Conservation (phyloP, 2,329 filamentous ascomycete species). For the Tolypocladium album region DNA sequence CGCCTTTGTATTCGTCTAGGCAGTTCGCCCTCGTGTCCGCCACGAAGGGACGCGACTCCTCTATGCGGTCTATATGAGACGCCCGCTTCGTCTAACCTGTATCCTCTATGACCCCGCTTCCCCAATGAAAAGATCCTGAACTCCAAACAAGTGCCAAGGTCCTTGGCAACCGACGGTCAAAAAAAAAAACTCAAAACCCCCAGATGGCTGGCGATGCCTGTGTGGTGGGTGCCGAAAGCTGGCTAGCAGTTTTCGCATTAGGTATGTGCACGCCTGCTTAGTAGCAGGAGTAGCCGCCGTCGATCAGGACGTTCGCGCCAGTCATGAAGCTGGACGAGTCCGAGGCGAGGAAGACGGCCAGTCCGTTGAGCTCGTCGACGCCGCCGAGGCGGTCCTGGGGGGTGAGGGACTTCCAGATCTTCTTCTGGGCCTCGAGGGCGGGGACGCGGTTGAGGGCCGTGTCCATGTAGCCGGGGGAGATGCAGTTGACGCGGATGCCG, state of each 20-base stretch:
- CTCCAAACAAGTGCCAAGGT: constrained; percentile 4
- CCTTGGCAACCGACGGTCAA: neutral
- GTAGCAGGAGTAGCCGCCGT: constrained; percentile 58
- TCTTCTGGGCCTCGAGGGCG: constrained; percentile 70
- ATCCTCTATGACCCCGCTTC: constrained; percentile 1
- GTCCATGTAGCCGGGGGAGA: constrained; percentile 81
- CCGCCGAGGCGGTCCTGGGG: constrained; percentile 63
- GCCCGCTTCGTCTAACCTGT: neutral
- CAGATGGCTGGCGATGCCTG: neutral
- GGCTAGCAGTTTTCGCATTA: neutral
- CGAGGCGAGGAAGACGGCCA: constrained; percentile 65
- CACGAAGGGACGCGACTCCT: neutral
- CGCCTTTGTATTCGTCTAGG: neutral
- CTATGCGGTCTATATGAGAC: constrained; percentile 1
- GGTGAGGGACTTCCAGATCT: constrained; percentile 65
- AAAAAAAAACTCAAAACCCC: neutral
- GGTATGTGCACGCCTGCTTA: constrained; percentile 18
- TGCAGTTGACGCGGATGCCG: constrained; percentile 72
- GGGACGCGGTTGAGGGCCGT: constrained; percentile 71
- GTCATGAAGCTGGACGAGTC: constrained; percentile 70
- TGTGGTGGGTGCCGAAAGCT: neutral
- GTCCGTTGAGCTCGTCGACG: constrained; percentile 67
- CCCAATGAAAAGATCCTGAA: constrained; percentile 2
- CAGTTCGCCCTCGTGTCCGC: neutral
- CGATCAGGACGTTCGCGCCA: constrained; percentile 61